Percentiles rank a stretch among this genome's conserved stretches.
Conservation (phyloP, 139 green algal genomes). For the Chlamydomonas asymmetrica region DNA sequence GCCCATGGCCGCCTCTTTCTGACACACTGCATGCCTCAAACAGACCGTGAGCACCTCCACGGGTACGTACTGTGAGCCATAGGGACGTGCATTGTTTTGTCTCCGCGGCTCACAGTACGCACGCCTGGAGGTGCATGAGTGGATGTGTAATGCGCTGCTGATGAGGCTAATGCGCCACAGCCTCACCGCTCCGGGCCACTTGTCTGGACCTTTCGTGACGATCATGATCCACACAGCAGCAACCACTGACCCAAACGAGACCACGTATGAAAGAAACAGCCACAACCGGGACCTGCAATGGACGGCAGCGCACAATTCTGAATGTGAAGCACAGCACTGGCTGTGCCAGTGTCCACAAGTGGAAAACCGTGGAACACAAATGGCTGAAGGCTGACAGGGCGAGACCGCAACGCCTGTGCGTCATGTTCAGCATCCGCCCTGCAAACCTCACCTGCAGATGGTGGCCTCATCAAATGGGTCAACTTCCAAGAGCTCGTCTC, state of each 20-base stretch:
- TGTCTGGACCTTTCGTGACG: constrained; percentile 55
- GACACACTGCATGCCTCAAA: background rate
- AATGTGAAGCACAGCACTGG: background rate
- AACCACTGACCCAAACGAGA: constrained; percentile 73
- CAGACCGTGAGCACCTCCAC: background rate
- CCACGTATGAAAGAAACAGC: constrained; percentile 88
- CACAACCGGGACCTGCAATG: constrained; percentile 65
- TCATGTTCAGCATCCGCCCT: background rate
- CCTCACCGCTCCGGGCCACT: constrained; percentile 51
- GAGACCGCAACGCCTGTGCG: background rate
- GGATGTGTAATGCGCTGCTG: background rate
- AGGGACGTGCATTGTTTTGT: too few species aligned
- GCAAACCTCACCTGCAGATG: constrained; percentile 56
- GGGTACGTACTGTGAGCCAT: too few species aligned
- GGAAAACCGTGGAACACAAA: background rate
- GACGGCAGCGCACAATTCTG: constrained; percentile 31
- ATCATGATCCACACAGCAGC: constrained; percentile 78
- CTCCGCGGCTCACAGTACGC: too few species aligned
- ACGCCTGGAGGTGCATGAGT: too few species aligned
- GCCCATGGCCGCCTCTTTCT: background rate
- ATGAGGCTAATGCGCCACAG: background rate
- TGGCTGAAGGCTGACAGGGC: background rate
- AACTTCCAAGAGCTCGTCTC: constrained; percentile 50
- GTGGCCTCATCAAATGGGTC: constrained; percentile 78
- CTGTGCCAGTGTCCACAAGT: background rate